Evolutionary conservation across 331 rosid species (phyloP), one percentile per base, ranked within the genome.

Genomic region (Telfairia occidentalis): DNA sequence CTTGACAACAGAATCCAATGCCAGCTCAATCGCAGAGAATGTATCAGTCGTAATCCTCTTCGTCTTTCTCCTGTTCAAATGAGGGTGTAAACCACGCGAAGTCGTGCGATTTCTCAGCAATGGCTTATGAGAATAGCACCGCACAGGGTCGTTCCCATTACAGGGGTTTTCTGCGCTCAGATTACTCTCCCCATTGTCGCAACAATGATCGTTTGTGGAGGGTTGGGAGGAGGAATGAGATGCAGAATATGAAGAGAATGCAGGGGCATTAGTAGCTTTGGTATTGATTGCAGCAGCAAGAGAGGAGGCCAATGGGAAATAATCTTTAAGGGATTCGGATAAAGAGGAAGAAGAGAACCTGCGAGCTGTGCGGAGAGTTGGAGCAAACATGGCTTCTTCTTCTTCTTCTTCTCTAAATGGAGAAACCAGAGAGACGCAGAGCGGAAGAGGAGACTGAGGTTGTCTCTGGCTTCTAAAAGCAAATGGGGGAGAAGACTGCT

Each of bases 1-100:
- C 83, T 92, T 92, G 34, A 92, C 98, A 34, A 92, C 98, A 2
- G 93, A 92, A 66, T 92, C 89, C 86, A 92, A 85, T 10, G 97
- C 97, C 19, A 87, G 84, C 76, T 89, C 97, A 32, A 87, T 81
- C 18, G 96, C 87, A 12, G 77, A 71, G 43, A 70, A 74, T 2
- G 77, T 46, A 81, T 81, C 84, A 10, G 61, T 49, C 69, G 74
- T 45, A 28, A 45, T 8, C 35, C 30, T 55, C 74, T 71, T 67
- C 21, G 50, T 24, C 54, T 74, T 61, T 2, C 30, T 59, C 71
- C 23, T 54, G 9, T 45, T 34, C 75, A 21, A 53, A 80, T 73
- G 40, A 38, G 54, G 23, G 42, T 78, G 76, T 42, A 46, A 72
- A 29, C 1, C 67, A 2, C 58, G 81, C 64, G 55, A 59, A 26